Base-by-base conservation (phyloP, 441 rosid species). In the Theobroma grandiflorum region DNA sequence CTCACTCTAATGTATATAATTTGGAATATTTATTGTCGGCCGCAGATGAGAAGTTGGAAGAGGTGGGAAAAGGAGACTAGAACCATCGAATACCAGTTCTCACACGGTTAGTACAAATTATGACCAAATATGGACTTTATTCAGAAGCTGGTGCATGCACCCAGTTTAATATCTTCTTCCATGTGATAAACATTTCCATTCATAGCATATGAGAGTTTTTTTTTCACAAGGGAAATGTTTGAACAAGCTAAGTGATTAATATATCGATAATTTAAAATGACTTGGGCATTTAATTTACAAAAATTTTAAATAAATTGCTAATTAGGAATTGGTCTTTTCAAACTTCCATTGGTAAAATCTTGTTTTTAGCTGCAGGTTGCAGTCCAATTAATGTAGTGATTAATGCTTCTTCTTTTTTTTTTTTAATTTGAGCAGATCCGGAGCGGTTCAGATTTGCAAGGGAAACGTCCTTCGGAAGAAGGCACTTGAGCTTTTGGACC, bases 401-500 rank as follows among this genome's bases (percentile, higher is more conserved):
- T 26, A 26, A 26, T 26, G 31, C 31, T 26, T 0, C 0, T 26
- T 26, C 1, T 26, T 26, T 26, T 26, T 26, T 10, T 35, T 55
- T 4, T 0, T 15, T 61, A n/a, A n/a, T 37, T 73, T 45, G 37
- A 40, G 53, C 81, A 92, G 95, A 92, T 82, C 93, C 94, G 0
- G 90, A 89, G 66, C 86, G 95, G 81, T 92, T 90, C 73, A 86
- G 94, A 58, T 90, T 90, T 81, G 90, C 95, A 3, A 89, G 95
- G 61, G 95, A 91, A 77, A 91, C 95, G 79, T 91, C 95, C 1
- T 92, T 92, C 8, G 95, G 95, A 3, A 88, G 90, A 79, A 87
- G 95, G 62, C 95, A 92, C 72, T 9, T 90, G 78, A 86, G 77
- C 64, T 72, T 84, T 61, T 88, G 95, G 94, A 88, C 91, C 45